phyloP scores from a whole-genome alignment of 257 asterid species.

The Capsicum pubescens region DNA sequence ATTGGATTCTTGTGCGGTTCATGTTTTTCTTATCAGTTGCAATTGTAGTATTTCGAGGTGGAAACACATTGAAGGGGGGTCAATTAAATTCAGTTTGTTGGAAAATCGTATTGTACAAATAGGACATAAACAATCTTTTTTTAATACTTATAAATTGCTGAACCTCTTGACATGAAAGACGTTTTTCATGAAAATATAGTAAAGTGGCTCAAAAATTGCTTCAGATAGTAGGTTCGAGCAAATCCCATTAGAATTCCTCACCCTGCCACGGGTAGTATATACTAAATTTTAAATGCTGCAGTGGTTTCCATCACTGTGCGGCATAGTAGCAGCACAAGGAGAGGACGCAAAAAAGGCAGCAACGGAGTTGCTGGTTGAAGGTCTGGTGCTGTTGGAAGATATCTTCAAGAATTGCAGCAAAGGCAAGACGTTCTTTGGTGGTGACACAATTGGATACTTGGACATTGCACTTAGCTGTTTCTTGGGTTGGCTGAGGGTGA shows the following conservation, averaged over 20 bases:
- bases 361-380: slow-evolving; percentile 41
- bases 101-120: background rate
- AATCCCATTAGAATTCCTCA: background rate
- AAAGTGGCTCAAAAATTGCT: background rate
- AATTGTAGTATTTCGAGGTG: background rate
- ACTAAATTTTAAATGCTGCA: slow-evolving; percentile 28
- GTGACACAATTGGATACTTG: slow-evolving; percentile 57
- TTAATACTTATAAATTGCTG: background rate
- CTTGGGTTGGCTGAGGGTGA: slow-evolving; percentile 53
- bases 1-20: background rate
- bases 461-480: slow-evolving; percentile 66
- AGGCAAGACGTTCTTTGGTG: slow-evolving; percentile 59
- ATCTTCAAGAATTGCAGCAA: slow-evolving; percentile 59
- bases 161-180: background rate
- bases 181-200: background rate
- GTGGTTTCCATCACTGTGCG: slow-evolving; percentile 62
- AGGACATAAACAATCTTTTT: background rate
- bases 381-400: slow-evolving; percentile 53
- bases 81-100: background rate
- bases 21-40: background rate
- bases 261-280: background rate
- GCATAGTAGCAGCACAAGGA: slow-evolving; percentile 40
- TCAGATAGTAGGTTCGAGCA: slow-evolving; percentile 21
- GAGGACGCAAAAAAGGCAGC: slow-evolving; percentile 47
- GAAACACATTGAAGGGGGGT: background rate